Evolutionary conservation across 2,329 filamentous ascomycete genomes (phyloP), one percentile per base, ranked within the genome.

Genomic region (Diaporthe sp.): DNA sequence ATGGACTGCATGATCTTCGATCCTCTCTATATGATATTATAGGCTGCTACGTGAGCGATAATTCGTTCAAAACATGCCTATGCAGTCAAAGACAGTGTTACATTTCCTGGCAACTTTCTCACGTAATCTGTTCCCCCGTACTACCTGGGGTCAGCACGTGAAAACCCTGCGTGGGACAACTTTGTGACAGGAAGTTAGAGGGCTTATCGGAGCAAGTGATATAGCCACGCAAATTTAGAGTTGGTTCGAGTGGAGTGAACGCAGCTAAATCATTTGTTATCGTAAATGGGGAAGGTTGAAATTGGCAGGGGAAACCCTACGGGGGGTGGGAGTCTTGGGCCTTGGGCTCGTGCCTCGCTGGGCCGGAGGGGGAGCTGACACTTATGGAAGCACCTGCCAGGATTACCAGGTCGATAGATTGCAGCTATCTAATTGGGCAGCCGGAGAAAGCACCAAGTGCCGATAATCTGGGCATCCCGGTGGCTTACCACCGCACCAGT

Each of bases 251-350:
- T 42, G 34, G 19, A 42, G 34, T 34, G 8, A 59, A 6, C 17
- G 6, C 19, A 5, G 70, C 17, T 25, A 55, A 0, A 46, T 34
- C 15, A 9, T 39, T 25, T 19, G 42, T 49, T 62, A 65, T 65
- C 70, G 70, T 65, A 65, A 73, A 73, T 73, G 70, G 70, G 70
- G 70, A 55, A 72, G 22, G 3, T 39, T 8, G 8, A 15, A 10
- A 13, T 0, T 68, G 46, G 46, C 31, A 53, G 46, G 65, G 31
- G 13, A 19, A 22, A 53, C 31, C 65, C 39, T 39, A 51, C 28
- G 2, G 25, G 25, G 44, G 62, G 44, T 68, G 31, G 62, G 44
- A 68, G 1, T 37, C 46, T 6, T 68, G 46, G 28, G 10, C 12
- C 44, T 31, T 37, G 44, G 19, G 37, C 37, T 17, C 44, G 37